Evolutionary conservation across 1,284 basidiomycete genomes (phyloP).

Genomic region (Microbotryum silenes-acaulis): DNA sequence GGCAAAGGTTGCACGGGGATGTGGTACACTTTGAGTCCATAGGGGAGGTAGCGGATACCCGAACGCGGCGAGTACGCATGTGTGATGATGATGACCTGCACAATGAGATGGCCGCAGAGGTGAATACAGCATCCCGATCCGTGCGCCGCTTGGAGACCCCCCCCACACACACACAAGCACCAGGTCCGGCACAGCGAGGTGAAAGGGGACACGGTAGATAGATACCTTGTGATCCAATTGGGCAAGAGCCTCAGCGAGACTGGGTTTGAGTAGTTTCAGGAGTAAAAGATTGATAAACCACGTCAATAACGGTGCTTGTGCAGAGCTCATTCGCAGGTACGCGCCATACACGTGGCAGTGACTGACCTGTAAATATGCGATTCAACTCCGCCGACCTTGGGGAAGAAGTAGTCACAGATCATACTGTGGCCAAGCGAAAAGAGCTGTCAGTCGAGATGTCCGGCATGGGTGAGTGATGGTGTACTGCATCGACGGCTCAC

Average conservation of each 20-base stretch:
- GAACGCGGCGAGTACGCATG: constrained; percentile 81
- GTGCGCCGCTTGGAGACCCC: neutral
- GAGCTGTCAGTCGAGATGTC: neutral
- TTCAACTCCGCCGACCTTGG: constrained; percentile 90
- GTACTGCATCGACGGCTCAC: too few relatives aligned
- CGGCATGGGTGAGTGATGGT: too few relatives aligned
- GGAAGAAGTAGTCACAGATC: constrained; percentile 96
- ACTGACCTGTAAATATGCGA: constrained; percentile 81
- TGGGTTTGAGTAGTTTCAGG: neutral
- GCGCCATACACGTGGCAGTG: constrained; percentile 15
- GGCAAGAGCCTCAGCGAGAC: constrained; percentile 69
- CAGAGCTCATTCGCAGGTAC: neutral
- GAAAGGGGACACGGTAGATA: neutral
- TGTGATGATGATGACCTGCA: constrained; percentile 84
- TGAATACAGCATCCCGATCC: neutral
- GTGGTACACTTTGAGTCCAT: constrained; percentile 83
- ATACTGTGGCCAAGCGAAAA: constrained; percentile 39
- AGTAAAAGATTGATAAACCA: neutral
- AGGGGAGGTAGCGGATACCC: constrained; percentile 81
- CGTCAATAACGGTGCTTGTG: neutral
- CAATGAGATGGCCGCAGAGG: neutral
- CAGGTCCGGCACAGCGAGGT: neutral
- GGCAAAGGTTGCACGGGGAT: constrained; percentile 75
- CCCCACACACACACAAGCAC: neutral
- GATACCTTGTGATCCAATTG: constrained; percentile 74